Evolutionary conservation across 495 filamentous ascomycete species (phyloP), one percentile per base, ranked within the genome.

Genomic region (Parachaetomium inaequale): DNA sequence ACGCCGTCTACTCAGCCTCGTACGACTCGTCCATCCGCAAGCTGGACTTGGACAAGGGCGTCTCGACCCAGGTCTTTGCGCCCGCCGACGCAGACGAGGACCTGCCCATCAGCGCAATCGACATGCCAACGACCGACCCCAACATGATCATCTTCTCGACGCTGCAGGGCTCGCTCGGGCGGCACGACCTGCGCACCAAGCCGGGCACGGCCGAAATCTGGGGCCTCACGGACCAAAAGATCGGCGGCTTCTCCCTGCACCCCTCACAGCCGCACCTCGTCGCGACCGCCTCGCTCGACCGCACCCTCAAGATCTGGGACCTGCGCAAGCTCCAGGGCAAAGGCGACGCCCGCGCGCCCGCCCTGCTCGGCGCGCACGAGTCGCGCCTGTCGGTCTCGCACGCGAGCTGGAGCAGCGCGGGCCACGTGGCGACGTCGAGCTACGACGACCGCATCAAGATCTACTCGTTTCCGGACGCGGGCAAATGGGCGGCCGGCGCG

Each of bases 391-490:
- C 90, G 0, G 92, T 98, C 0, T 93, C 89, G 1, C 92, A 96
- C 70, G 94, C 93, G 0, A 87, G 91, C 7, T 98, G 91, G 83
- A 94, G 90, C 63, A 78, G 81, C 7, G 84, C 80, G 4, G 93
- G 93, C 0, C 87, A 92, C 64, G 78, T 98, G 5, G 95, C 92
- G 0, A 98, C 94, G 0, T 87, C 92, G 0, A 92, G 88, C 12
- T 98, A 98, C 72, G 94, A 98, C 68, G 91, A 98, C 68, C 95
- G 89, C 0, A 81, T 98, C 67, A 98, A 98, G 72, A 87, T 98
- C 38, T 90, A 97, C 73, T 82, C 88, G 53, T 87, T 96, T 64
- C 81, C 83, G 0, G 77, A 81, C 12, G 87, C 86, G 40, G 81
- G 79, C 0, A 72, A 75, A 12, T 96, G 90, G 89, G 80, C 77